Evolutionary conservation across 2,329 filamentous ascomycete species (phyloP).

Genomic region (Trichocomaceae sp.): DNA sequence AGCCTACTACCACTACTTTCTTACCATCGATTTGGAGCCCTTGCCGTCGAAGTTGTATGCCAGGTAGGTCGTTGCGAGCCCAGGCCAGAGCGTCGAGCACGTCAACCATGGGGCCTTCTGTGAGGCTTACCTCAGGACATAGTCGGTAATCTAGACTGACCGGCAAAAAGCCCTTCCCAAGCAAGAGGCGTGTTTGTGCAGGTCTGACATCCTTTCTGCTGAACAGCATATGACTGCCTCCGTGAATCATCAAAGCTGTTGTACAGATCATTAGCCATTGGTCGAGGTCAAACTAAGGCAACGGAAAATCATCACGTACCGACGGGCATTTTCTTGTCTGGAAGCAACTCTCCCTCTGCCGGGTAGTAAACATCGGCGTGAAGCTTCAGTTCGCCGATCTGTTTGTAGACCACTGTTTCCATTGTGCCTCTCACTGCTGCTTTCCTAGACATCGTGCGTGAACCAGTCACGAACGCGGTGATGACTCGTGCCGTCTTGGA

Average conservation of each 20-base stretch:
- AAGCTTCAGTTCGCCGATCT: background rate
- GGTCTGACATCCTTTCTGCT: slow-evolving; percentile 15
- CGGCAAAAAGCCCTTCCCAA: slow-evolving; percentile 37
- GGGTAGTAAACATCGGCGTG: slow-evolving; percentile 10
- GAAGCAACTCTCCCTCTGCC: too few species aligned
- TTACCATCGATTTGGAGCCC: slow-evolving; percentile 14
- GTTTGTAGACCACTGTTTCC: slow-evolving; percentile 10
- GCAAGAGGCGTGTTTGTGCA: slow-evolving; percentile 31
- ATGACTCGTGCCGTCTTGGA: background rate
- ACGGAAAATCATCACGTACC: too few species aligned
- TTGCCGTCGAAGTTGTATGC: background rate
- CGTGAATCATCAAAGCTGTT: slow-evolving; percentile 21
- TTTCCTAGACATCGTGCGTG: background rate
- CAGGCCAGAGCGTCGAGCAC: slow-evolving; percentile 16
- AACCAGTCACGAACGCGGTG: background rate
- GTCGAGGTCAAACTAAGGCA: too few species aligned
- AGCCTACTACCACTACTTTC: slow-evolving; percentile 34
- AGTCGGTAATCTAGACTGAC: slow-evolving; percentile 45
- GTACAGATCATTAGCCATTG: background rate
- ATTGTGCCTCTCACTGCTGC: background rate
- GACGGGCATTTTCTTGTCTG: too few species aligned
- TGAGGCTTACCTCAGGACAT: slow-evolving; percentile 41
- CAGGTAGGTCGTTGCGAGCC: background rate
- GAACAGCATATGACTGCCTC: slow-evolving; percentile 19
- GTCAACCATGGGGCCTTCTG: slow-evolving; percentile 41